phyloP scores from a whole-genome alignment of 768 basidiomycete species.

The Phaeotremella skinneri region DNA sequence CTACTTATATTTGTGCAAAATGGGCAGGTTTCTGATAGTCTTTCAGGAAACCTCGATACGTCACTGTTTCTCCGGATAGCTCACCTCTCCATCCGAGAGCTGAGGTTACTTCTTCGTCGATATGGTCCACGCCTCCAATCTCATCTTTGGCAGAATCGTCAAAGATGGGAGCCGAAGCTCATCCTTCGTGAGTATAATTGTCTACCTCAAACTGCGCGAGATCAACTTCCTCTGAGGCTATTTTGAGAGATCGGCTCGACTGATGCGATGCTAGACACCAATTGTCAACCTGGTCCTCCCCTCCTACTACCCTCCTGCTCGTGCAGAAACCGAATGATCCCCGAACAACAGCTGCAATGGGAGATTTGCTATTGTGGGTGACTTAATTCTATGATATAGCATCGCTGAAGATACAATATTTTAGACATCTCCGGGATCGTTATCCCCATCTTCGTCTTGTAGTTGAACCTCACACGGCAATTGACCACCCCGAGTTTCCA shows the following conservation, averaged over 20 bases:
- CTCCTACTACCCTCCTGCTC: constrained; percentile 45
- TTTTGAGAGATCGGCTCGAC: background rate
- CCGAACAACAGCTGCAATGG: constrained; percentile 39
- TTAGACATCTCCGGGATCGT: constrained; percentile 25
- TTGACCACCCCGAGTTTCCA: constrained; percentile 26
- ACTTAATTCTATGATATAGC: background rate
- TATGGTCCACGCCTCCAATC: background rate
- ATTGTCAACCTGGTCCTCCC: constrained; percentile 31
- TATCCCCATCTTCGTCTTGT: constrained; percentile 32
- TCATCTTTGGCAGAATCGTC: constrained; percentile 20
- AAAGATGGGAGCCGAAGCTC: constrained; percentile 16
- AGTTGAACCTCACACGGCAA: constrained; percentile 39
- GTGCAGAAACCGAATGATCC: constrained; percentile 51
- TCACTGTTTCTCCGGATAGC: constrained; percentile 6
- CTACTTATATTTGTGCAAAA: background rate
- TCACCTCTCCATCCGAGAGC: background rate
- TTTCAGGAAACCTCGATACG: constrained; percentile 24
- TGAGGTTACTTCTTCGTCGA: background rate
- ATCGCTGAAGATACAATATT: background rate
- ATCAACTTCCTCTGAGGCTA: background rate
- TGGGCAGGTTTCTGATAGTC: background rate
- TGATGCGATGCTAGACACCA: constrained; percentile 25
- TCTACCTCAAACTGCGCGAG: background rate
- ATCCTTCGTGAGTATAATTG: constrained; percentile 19
- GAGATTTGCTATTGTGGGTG: constrained; percentile 37